A percentile compares a stretch with the other conserved stretches of the same genome.
phyloP scores from a whole-genome alignment of 352 stramenopile genomes.

The Pythium sp. region DNA sequence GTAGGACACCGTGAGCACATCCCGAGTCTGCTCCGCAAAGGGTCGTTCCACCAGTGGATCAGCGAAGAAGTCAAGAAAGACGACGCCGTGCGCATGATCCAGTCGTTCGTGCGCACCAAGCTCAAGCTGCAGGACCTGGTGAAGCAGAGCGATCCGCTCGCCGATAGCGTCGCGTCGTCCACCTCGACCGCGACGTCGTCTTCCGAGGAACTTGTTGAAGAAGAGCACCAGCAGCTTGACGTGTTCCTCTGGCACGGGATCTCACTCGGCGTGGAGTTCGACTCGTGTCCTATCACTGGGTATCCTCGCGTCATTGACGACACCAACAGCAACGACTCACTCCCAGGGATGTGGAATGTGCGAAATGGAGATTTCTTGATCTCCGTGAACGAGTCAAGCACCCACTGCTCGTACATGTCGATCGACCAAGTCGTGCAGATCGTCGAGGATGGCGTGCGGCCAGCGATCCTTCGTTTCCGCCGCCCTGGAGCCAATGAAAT shows the following conservation, averaged over 20 bases:
- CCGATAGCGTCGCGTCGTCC: conserved; percentile 14
- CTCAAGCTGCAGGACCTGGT: conserved; percentile 7
- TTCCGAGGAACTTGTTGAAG: conserved; percentile 25
- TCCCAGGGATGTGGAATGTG: conserved; percentile 69
- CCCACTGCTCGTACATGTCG: conserved; percentile 30
- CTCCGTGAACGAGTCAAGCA: conserved; percentile 53
- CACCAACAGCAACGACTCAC: conserved; percentile 51
- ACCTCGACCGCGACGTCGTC: conserved; percentile 15
- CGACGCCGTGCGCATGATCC: conserved; percentile 33
- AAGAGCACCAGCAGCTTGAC: conserved; percentile 48
- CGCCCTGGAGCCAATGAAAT: conserved; percentile 48
- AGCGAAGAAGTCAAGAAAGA: conserved; percentile 28
- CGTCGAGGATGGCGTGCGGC: conserved; percentile 55
- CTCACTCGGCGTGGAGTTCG: conserved; percentile 47
- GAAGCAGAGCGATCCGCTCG: conserved; percentile 13
- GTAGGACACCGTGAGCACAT: conserved; percentile 6
- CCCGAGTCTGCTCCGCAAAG: conserved; percentile 4
- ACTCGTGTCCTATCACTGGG: conserved; percentile 40
- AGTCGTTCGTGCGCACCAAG: conserved; percentile 29
- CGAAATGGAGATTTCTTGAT: conserved; percentile 59
- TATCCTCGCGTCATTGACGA: conserved; percentile 51
- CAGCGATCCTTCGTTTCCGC: conserved; percentile 58
- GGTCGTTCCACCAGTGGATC: conserved; percentile 35
- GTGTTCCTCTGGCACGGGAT: conserved; percentile 65
- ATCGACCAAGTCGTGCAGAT: conserved; percentile 56